Conservation (phyloP, 148 eudicot species). For the Camellia lanceoleosa region DNA sequence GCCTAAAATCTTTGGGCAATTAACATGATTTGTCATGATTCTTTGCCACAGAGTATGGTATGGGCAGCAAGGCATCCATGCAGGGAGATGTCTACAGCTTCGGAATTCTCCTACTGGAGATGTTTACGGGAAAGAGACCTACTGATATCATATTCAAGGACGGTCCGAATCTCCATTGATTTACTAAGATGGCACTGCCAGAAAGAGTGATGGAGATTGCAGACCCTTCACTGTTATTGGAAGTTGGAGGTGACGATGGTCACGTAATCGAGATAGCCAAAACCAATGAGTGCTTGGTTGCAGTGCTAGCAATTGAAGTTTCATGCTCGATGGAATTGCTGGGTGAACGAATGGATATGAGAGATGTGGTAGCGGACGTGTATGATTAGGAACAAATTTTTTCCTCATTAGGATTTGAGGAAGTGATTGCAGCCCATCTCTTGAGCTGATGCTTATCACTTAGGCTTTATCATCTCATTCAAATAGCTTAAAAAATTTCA, state of each 20-base stretch:
- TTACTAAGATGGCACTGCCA: conserved; percentile 14
- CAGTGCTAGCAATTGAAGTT: conserved; percentile 7
- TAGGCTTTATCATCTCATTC: no score
- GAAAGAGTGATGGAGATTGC: conserved; percentile 13
- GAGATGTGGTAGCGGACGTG: conserved; percentile 9
- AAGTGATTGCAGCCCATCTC: neutral
- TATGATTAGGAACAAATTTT: neutral
- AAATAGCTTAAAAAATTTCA: no score
- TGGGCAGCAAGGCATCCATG: conserved; percentile 5
- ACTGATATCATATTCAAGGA: conserved; percentile 12
- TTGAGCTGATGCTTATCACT: neutral
- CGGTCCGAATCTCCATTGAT: conserved; percentile 6
- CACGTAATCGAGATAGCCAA: neutral
- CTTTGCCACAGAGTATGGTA: neutral
- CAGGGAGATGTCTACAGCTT: conserved; percentile 21
- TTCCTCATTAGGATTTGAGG: neutral
- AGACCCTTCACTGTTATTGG: conserved; percentile 4
- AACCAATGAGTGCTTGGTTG: neutral
- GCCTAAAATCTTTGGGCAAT: neutral
- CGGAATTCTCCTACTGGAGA: conserved; percentile 18
- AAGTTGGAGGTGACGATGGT: neutral
- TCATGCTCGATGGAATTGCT: conserved; percentile 11
- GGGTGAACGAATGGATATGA: conserved; percentile 15
- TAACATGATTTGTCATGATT: neutral
- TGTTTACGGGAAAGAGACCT: conserved; percentile 18